Percentiles rank a stretch among this genome's conserved stretches.
Conservation (phyloP, 345 rosid genomes). For the Cochlearia excelsa region DNA sequence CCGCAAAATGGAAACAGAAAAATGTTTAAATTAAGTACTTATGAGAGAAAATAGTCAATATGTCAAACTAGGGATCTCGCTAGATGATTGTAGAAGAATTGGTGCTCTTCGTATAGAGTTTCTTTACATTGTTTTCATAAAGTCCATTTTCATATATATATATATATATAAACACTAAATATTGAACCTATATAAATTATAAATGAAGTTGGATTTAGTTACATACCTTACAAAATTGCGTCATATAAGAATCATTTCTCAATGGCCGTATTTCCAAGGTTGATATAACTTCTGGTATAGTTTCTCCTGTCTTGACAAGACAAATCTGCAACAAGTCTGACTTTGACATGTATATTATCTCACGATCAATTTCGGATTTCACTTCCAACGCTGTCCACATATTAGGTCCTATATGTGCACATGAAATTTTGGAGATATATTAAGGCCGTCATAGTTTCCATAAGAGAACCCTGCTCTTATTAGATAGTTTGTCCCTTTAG, state of each 20-base stretch:
- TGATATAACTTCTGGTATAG: constrained; percentile 48
- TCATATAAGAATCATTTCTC: constrained; percentile 13
- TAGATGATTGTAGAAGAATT: too few species aligned
- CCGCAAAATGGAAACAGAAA: neutral
- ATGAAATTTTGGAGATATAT: constrained; percentile 33
- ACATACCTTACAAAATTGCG: constrained; percentile 37
- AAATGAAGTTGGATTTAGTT: too few species aligned
- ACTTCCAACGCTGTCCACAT: constrained; percentile 30
- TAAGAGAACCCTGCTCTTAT: constrained; percentile 37
- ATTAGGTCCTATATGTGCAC: constrained; percentile 43
- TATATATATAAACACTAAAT: too few species aligned
- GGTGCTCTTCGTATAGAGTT: too few species aligned
- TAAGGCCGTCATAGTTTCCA: constrained; percentile 44
- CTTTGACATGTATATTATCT: constrained; percentile 37
- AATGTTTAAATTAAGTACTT: constrained; percentile 6
- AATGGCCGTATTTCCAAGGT: constrained; percentile 45
- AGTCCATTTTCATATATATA: too few species aligned
- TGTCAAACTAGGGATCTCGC: too few species aligned
- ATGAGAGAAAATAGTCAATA: too few species aligned
- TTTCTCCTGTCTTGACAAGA: constrained; percentile 41
- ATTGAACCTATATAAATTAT: too few species aligned
- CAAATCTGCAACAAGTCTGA: constrained; percentile 40
- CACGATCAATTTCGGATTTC: neutral
- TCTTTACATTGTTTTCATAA: too few species aligned
- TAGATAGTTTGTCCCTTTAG: constrained; percentile 33